A percentile compares a stretch with the other conserved stretches of the same genome.
Conservation (phyloP, 495 filamentous ascomycete genomes). For the Penicillium alfredii region DNA sequence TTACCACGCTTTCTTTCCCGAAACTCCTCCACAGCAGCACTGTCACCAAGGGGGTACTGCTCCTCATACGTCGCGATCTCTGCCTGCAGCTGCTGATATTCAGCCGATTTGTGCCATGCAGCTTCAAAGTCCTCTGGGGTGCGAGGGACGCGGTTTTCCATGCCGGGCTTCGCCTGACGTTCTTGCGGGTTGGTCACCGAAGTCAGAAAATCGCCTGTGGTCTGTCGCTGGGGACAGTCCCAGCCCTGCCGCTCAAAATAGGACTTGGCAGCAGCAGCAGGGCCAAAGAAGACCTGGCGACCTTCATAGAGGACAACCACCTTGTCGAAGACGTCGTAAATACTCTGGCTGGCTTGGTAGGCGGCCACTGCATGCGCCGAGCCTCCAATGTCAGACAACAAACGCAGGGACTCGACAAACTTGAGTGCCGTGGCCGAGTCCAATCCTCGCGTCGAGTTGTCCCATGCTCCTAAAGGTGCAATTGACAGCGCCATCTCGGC, state of each 20-base stretch:
- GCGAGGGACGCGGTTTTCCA: conserved; percentile 56
- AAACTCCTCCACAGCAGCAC: conserved; percentile 12
- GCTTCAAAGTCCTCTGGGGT: conserved; percentile 62
- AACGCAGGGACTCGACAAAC: conserved; percentile 56
- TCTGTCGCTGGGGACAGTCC: conserved; percentile 50
- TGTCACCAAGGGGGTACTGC: conserved; percentile 14
- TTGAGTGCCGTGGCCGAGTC: conserved; percentile 78
- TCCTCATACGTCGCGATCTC: conserved; percentile 45
- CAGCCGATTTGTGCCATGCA: conserved; percentile 45
- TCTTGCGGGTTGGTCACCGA: conserved; percentile 60
- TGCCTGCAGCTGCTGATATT: conserved; percentile 40
- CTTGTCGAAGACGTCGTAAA: conserved; percentile 62
- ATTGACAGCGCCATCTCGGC: conserved; percentile 59
- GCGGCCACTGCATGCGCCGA: conserved; percentile 69
- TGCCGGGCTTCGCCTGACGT: conserved; percentile 51
- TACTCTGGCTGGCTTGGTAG: conserved; percentile 76
- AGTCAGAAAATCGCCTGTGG: conserved; percentile 64
- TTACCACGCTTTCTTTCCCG: conserved; percentile 21
- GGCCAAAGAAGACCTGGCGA: conserved; percentile 57
- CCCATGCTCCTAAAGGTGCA: conserved; percentile 68
- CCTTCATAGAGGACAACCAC: conserved; percentile 55
- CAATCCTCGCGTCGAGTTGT: conserved; percentile 78
- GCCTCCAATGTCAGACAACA: conserved; percentile 64
- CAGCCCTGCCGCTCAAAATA: conserved; percentile 57
- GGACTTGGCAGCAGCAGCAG: conserved; percentile 44